Evolutionary conservation across 441 rosid genomes (phyloP).

Genomic region (Lepidium campestre): DNA sequence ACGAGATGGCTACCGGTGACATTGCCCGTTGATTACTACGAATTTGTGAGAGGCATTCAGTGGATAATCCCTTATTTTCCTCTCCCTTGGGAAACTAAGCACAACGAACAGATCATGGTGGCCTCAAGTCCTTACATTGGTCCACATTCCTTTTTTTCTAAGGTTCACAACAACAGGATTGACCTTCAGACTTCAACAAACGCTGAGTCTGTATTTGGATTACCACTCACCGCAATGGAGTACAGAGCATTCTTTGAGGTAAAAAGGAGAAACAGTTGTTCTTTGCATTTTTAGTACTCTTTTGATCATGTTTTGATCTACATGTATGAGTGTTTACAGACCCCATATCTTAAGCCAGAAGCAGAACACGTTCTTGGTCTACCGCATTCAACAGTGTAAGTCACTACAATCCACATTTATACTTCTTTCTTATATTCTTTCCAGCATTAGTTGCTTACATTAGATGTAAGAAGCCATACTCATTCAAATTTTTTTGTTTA

Average conservation of each 20-base stretch:
- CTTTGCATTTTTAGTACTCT: background rate
- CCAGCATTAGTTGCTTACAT: background rate
- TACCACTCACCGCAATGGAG: slow-evolving; percentile 71
- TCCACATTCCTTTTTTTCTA: slow-evolving; percentile 38
- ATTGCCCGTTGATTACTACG: slow-evolving; percentile 73
- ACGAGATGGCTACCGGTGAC: slow-evolving; percentile 73
- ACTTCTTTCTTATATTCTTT: background rate
- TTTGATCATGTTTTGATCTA: background rate
- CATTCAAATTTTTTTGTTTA: background rate
- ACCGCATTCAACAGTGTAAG: slow-evolving; percentile 58
- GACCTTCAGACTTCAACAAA: slow-evolving; percentile 23
- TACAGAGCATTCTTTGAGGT: slow-evolving; percentile 80
- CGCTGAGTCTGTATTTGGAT: slow-evolving; percentile 50
- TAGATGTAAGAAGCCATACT: background rate
- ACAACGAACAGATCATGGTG: slow-evolving; percentile 49
- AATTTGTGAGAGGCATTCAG: slow-evolving; percentile 61
- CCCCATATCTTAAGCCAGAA: slow-evolving; percentile 53
- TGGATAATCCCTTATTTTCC: slow-evolving; percentile 90
- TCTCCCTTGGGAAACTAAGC: slow-evolving; percentile 86
- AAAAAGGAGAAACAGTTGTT: background rate
- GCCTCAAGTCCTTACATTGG: slow-evolving; percentile 42
- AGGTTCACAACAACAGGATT: slow-evolving; percentile 13
- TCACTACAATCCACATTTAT: background rate
- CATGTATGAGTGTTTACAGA: slow-evolving; percentile 40
- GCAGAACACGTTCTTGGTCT: slow-evolving; percentile 56